Percentiles rank a stretch among this genome's conserved stretches.
phyloP scores from a whole-genome alignment of 2,329 filamentous ascomycete species.

The Pyrenochaeta sp. region DNA sequence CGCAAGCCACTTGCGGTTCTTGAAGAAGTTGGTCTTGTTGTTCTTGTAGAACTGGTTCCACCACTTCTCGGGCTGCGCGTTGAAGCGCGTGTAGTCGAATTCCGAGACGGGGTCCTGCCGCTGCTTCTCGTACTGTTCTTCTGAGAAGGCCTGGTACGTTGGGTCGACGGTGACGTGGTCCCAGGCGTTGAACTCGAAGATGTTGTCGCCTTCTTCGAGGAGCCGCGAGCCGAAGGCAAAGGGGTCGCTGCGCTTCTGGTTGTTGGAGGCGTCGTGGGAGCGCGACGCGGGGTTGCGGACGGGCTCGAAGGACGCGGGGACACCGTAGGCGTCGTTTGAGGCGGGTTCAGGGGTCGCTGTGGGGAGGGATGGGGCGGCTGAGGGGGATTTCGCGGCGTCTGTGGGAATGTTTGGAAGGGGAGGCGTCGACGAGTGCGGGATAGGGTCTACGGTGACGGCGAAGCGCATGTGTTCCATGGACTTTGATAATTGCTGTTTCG shows the following conservation, averaged over 20 bases:
- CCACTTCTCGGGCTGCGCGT: constrained; percentile 89
- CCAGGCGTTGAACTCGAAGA: constrained; percentile 99
- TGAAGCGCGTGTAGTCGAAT: constrained; percentile 93
- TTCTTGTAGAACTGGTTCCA: constrained; percentile 99
- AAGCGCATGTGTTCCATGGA: constrained; percentile 62
- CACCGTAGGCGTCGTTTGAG: constrained; percentile 58
- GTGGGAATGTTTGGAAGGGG: constrained; percentile 16
- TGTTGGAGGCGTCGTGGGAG: constrained; percentile 75
- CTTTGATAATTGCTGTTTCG: constrained; percentile 57
- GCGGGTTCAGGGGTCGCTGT: constrained; percentile 4
- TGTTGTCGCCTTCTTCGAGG: constrained; percentile 83
- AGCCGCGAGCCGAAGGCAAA: constrained; percentile 94
- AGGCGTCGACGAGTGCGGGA: constrained; percentile 26
- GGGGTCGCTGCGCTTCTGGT: constrained; percentile 86
- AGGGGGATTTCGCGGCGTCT: constrained; percentile 1
- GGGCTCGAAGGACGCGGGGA: constrained; percentile 56
- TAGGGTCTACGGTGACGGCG: constrained; percentile 54
- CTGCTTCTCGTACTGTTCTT: constrained; percentile 85
- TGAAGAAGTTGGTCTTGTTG: constrained; percentile 97
- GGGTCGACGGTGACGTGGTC: constrained; percentile 96
- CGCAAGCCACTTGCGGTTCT: constrained; percentile 94
- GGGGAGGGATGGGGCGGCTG: background rate
- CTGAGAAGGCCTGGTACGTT: constrained; percentile 83
- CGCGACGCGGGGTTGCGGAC: constrained; percentile 60
- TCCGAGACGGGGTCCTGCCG: constrained; percentile 86